Base-by-base conservation (phyloP, 257 asterid species). In the Jacaranda mimosifolia region DNA sequence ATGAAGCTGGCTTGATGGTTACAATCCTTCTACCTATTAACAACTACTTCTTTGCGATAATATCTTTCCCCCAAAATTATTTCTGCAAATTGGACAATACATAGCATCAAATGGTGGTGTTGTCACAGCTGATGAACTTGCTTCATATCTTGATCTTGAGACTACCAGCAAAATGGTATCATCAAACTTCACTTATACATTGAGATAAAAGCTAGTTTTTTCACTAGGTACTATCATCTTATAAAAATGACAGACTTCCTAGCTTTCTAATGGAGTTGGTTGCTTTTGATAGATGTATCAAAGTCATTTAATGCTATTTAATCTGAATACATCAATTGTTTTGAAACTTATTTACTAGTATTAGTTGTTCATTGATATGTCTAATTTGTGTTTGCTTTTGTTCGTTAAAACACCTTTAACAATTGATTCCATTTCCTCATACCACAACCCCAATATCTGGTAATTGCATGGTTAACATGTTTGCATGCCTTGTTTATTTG, bases 41-140 rank as follows among this genome's bases (percentile, higher is more conserved):
- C 51, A 59, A 8, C 14, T 58, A 36, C 12, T 18, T 51, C 35
- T 64, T 38, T 51, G 35, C 26, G 65, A 59, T 63, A 36, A 63
- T 35, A 55, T 48, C 55, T 21, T 10, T 32, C 40, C 58, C 65
- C 49, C 68, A 69, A 1, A 26, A 59, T 63, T n/a, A 12, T 57
- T 63, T 70, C 73, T 79, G 79, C 94, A 96, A 98, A 89, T 96
- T 78, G 98, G 99, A 53, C 89, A 89, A 82, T 93, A 91, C 80
- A 88, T 96, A 79, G 75, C 98, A 75, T 91, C 96, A 83, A 91
- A 96, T 86, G 99, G 97, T 51, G 99, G 99, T 18, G 97, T 93
- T 80, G 96, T 93, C 75, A 82, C 97, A 52, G 99, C 98, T 77
- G 98, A 96, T 86, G 99, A 96, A 87, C 90, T 96, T 79, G 98